Base-by-base conservation (phyloP, 345 rosid genomes). In the Brassica cretica region DNA sequence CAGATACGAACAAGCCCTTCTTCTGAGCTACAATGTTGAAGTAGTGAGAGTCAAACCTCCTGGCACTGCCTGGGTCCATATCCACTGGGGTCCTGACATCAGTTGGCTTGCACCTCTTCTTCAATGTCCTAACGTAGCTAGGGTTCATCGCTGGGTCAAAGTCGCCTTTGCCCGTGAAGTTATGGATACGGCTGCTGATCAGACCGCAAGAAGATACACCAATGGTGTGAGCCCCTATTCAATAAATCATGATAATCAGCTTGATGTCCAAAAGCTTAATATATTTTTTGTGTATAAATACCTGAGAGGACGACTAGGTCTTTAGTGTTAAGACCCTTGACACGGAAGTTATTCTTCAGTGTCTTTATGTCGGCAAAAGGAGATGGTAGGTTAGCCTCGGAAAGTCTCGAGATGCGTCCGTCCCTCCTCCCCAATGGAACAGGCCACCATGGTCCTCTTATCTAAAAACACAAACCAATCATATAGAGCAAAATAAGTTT, bases 351-450 rank as follows among this genome's bases (percentile, higher is more conserved):
- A 55, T 83, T 61, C 61, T 85, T 87, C 1, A 87, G 71, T 62
- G 16, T 0, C 8, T 69, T 7, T 46, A 87, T 51, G 75, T 80
- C 66, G 18, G 80, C 56, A 1, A 67, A 77, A 66, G 87, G 87
- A 4, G 89, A 61, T 18, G 90, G 90, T 30, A 89, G 5, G 3
- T 56, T 60, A 5, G 58, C 88, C 74, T 87, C 91, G 0, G 63
- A 32, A 2, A 67, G 0, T 16, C 12, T 66, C 1, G 93, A 87
- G 71, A 87, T 64, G 18, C 76, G 86, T 18, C 93, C 93, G 69
- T 89, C 93, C 71, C 86, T 89, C 5, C 93, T 65, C 0, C 93
- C 93, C 0, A 85, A 68, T 14, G 88, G 88, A 76, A 89, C 87
- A 0, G 78, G 76, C 96, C 93, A 91, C 53, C 8, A 78, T 27